Evolutionary conservation across 2,329 filamentous ascomycete genomes (phyloP).

Genomic region (Biscogniauxia mediterranea): DNA sequence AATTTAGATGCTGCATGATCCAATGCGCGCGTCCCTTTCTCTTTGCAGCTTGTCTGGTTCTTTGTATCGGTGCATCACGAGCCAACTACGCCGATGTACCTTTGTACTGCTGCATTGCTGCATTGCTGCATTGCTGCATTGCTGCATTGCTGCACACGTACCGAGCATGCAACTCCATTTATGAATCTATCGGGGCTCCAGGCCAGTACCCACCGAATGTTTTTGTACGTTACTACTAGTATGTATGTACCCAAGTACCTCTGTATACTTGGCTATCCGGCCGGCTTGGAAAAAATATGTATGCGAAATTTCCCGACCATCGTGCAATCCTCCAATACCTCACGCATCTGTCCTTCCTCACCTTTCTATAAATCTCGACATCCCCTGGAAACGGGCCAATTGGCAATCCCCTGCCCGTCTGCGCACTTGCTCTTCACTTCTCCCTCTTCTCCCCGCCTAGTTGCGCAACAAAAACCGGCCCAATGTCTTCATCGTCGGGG

Average conservation of each 20-base stretch:
- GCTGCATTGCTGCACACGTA: not conserved
- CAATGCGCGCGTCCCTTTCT: not conserved
- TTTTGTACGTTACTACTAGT: no score
- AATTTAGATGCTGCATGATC: slow-evolving; percentile 9
- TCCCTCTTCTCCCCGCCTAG: slow-evolving; percentile 31
- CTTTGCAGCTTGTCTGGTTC: slow-evolving; percentile 2
- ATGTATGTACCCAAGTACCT: slow-evolving; percentile 2
- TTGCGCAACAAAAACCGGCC: slow-evolving; percentile 44
- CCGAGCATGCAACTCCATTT: not conserved
- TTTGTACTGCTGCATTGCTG: not conserved
- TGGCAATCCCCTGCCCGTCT: slow-evolving; percentile 41
- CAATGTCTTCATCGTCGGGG: slow-evolving; percentile 64
- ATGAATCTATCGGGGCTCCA: not conserved
- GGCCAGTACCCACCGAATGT: not conserved
- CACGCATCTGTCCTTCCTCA: slow-evolving; percentile 14
- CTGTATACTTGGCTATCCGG: slow-evolving; percentile 1
- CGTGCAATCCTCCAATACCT: not conserved
- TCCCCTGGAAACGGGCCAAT: slow-evolving; percentile 39
- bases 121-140: no score
- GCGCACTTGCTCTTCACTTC: slow-evolving; percentile 23
- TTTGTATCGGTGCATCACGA: slow-evolving; percentile 18
- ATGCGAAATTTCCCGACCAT: slow-evolving; percentile 39
- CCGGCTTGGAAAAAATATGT: slow-evolving; percentile 21
- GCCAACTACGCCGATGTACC: not conserved
- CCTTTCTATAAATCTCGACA: slow-evolving; percentile 1